Base-by-base conservation (phyloP, 164 flowering plant genomes). In the Chimonanthus salicifolius region DNA sequence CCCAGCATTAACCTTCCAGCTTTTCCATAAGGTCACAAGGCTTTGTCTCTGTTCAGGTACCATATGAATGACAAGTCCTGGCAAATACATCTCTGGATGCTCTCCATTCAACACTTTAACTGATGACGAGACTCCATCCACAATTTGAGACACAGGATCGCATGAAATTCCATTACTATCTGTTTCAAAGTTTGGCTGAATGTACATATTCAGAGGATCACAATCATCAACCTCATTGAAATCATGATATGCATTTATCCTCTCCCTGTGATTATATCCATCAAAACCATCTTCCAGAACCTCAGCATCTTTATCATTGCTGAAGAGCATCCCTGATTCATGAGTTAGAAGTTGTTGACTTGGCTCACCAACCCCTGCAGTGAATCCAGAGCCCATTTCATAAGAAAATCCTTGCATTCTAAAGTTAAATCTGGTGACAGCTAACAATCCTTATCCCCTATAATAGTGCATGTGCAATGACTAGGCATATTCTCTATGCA, bases 11-110 rank as follows among this genome's bases (percentile, higher is more conserved):
- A 72, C 4, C 47, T 72, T 77, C 89, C 84, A 88, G 45, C 82
- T 80, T 72, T 69, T 84, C 87, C 88, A 85, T 2, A 83, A 6
- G 8, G 89, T 76, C 33, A 66, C 51, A 43, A 45, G 45, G 4
- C 72, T 74, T 70, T 72, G 77, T n/a, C 73, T 79, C 45, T 75
- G 67, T 69, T 86, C 77, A 15, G 88, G 89, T 64, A 88, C 83
- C 47, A 93, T 77, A 77, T 88, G 93, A 74, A 91, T 85, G 18
- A 93, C 72, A 68, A 86, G 84, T 71, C 96, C 98, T 18, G 98
- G 94, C 48, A 93, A 75, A 75, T 78, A 89, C 83, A 90, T 47
- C 82, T 93, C 98, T 3, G 72, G 82, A 8, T 87, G 84, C 69
- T 82, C 82, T 47, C 67, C 71, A 10, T 74, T 66, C 45, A 85